A percentile compares a stretch with the other conserved stretches of the same genome.
Evolutionary conservation across 2,329 filamentous ascomycete species (phyloP).

Genomic region (Neonectria coccinea): DNA sequence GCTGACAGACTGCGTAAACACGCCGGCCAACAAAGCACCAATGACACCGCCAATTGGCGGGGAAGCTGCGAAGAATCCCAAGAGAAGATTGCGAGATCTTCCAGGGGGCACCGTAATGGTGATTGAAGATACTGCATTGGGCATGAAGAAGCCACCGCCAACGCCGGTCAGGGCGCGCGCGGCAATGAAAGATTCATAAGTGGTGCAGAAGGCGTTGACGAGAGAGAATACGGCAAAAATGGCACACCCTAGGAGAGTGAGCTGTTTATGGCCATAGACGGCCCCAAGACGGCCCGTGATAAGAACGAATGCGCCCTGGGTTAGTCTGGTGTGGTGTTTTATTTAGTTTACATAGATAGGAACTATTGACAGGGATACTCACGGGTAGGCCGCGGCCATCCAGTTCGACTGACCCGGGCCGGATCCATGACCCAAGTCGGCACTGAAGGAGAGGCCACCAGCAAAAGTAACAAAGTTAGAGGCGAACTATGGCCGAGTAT

Average conservation of each 20-base stretch:
- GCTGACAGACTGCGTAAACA: constrained; percentile 45
- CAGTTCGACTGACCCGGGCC: constrained; percentile 52
- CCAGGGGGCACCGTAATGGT: constrained; percentile 61
- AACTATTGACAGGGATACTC: constrained; percentile 19
- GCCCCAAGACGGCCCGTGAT: constrained; percentile 64
- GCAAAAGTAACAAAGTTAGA: constrained; percentile 24
- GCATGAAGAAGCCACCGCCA: constrained; percentile 63
- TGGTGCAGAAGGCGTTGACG: constrained; percentile 57
- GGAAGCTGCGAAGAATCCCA: constrained; percentile 36
- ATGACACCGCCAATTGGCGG: constrained; percentile 57
- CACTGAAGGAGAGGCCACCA: constrained; percentile 16
- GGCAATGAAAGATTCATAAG: constrained; percentile 56
- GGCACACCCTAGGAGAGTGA: constrained; percentile 58
- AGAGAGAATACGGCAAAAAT: constrained; percentile 59
- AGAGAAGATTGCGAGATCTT: constrained; percentile 39
- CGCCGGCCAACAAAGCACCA: constrained; percentile 55
- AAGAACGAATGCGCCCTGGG: constrained; percentile 65
- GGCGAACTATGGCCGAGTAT: constrained; percentile 7
- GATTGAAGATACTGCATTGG: constrained; percentile 65
- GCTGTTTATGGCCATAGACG: constrained; percentile 63
- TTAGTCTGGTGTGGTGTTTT: constrained; percentile 50
- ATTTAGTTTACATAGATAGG: neutral
- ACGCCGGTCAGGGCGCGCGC: constrained; percentile 60
- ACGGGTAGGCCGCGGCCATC: constrained; percentile 55
- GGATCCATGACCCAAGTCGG: constrained; percentile 19